Evolutionary conservation across 352 stramenopile genomes (phyloP), one percentile per base, ranked within the genome.

Genomic region (Thalassiosira gravida): DNA sequence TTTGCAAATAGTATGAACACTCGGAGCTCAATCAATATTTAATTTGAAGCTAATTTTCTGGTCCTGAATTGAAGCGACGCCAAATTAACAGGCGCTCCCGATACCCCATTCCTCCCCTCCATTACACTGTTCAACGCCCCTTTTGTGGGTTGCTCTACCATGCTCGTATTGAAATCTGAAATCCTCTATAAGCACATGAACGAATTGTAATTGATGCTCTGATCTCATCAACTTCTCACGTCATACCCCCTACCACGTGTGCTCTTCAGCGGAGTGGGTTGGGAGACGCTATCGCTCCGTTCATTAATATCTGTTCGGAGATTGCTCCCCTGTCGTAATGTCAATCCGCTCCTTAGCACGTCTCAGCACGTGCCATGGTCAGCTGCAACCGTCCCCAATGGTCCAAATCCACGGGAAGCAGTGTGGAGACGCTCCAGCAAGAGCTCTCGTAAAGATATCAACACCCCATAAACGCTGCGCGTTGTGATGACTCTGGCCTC

Each of bases 71-170:
- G 84, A 18, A 93, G 53, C 5, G 88, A 86, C n/a, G 86, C 89
- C 42, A 87, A 70, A 49, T 91, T 72, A 7, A 92, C 77, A 11
- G 88, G 88, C 3, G 88, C 88, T 57, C 39, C 69, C n/a, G 92
- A 65, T 55, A 93, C 86, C 69, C 92, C 88, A 61, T 92, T 93
- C 86, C 92, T 92, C 75, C 92, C 88, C 62, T 92, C 88, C 6
- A 92, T 83, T 3, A 93, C 62, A 44, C 62, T 83, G 27, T 80
- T 82, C 49, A 93, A 67, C 18, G 79, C 79, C 59, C 92, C 88
- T 55, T 91, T 86, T 11, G 76, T 65, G 1, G 67, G 84, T 78
- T 93, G 88, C 35, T 86, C 67, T 1, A 90, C 79, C 1, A 47
- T 75, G 14, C 70, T 57, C n/a, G 32, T 52, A 20, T 27, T 35